Conservation (phyloP, 768 basidiomycete species). For the Mycena rosella region DNA sequence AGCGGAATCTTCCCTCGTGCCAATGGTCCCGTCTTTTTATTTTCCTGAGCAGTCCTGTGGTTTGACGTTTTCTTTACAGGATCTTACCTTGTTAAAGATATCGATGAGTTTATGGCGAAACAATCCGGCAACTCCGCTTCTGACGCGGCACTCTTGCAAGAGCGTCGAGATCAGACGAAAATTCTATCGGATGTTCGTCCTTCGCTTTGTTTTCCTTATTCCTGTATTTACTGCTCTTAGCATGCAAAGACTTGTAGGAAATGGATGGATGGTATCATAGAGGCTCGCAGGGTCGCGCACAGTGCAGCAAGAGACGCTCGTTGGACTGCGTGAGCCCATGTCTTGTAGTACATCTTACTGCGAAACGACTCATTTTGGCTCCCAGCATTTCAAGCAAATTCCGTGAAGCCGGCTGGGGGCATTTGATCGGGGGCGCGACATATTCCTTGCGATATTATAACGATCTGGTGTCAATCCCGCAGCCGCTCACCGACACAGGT, state of each 20-base stretch:
- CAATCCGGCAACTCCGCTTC: not conserved
- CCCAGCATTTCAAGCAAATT: slow-evolving; percentile 21
- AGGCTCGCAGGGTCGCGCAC: not conserved
- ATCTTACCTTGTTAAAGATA: slow-evolving; percentile 12
- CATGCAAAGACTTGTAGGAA: not conserved
- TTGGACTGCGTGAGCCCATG: slow-evolving; percentile 5
- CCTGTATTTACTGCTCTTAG: not conserved
- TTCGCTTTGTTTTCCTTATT: not conserved
- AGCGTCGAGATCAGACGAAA: slow-evolving; percentile 19
- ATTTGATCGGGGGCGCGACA: too few relatives aligned
- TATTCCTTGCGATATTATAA: not conserved
- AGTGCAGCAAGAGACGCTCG: not conserved
- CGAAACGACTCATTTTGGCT: not conserved
- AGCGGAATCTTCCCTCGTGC: slow-evolving; percentile 7
- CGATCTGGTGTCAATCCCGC: not conserved
- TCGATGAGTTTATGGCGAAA: slow-evolving; percentile 4
- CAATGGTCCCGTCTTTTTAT: not conserved
- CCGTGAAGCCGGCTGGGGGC: slow-evolving; percentile 10
- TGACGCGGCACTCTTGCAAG: not conserved
- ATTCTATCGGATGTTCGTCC: slow-evolving; percentile 7
- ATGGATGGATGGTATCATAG: slow-evolving; percentile 10
- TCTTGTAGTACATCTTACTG: too few relatives aligned
- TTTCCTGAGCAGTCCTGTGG: not conserved
- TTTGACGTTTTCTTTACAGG: not conserved
- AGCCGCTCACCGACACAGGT: slow-evolving; percentile 19